Conservation (phyloP, 148 eudicot genomes). For the Persicaria maculosa region DNA sequence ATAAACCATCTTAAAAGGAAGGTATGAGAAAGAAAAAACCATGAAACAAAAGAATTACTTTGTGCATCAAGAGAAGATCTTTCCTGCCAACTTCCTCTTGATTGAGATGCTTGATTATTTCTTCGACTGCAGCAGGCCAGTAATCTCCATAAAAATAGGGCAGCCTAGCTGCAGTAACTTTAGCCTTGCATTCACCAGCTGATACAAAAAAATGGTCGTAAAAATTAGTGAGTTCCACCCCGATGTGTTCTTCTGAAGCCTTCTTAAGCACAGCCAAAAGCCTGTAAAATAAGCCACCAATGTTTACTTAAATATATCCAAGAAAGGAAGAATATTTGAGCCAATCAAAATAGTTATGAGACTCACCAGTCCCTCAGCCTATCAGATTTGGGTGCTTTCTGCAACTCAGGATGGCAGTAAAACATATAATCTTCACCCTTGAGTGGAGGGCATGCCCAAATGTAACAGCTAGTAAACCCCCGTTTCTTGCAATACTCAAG, state of each 20-base stretch:
- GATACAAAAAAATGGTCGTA: conserved; percentile 82
- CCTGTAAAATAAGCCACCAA: conserved; percentile 32
- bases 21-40: too few species aligned
- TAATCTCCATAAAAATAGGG: conserved; percentile 98
- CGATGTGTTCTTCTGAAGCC: conserved; percentile 75
- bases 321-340: neutral
- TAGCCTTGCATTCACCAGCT: conserved; percentile 82
- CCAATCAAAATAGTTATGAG: neutral
- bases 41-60: conserved; percentile 35
- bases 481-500: conserved; percentile 89
- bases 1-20: too few species aligned
- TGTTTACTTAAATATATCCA: too few species aligned
- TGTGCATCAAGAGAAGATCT: conserved; percentile 82
- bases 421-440: conserved; percentile 99
- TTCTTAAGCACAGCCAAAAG: conserved; percentile 81
- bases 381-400: conserved; percentile 97
- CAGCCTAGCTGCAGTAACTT: conserved; percentile 88
- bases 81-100: conserved; percentile 87
- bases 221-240: conserved; percentile 77
- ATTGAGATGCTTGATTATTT: conserved; percentile 60
- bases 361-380: conserved; percentile 95
- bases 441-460: conserved; percentile 98
- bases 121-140: conserved; percentile 99
- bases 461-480: conserved; percentile 92
- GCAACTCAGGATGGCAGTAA: conserved; percentile 99